phyloP scores from a whole-genome alignment of 768 basidiomycete genomes.

The Crepidotus variabilis region DNA sequence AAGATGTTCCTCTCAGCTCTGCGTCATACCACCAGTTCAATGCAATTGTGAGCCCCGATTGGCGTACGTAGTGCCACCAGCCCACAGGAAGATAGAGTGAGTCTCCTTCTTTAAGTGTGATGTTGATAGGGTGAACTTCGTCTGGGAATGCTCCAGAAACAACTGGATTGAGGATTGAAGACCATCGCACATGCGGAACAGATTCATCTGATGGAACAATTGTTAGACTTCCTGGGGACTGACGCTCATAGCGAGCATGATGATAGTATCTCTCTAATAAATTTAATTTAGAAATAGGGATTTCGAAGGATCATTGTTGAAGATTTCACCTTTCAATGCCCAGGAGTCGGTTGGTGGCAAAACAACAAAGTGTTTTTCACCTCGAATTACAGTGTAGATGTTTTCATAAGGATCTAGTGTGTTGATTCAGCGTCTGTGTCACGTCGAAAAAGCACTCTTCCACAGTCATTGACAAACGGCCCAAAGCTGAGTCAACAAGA shows the following conservation, averaged over 20 bases:
- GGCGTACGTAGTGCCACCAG: conserved; percentile 92
- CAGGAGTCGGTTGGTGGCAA: conserved; percentile 88
- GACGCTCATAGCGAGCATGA: conserved; percentile 61
- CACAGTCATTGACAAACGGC: too few relatives aligned
- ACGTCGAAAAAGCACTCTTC: neutral
- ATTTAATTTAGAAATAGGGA: neutral
- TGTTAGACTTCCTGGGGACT: conserved; percentile 24
- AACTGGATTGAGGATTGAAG: conserved; percentile 64
- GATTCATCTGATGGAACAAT: conserved; percentile 27
- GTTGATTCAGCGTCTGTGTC: neutral
- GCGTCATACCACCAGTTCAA: conserved; percentile 91
- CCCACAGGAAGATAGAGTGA: conserved; percentile 87
- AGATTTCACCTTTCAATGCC: conserved; percentile 65
- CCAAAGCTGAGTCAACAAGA: too few relatives aligned
- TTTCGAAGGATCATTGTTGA: neutral
- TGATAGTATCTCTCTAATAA: conserved; percentile 52
- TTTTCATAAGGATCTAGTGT: conserved; percentile 85
- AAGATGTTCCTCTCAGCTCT: conserved; percentile 66
- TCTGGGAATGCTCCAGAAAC: conserved; percentile 40
- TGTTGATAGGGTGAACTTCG: conserved; percentile 59
- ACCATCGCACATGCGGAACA: conserved; percentile 68
- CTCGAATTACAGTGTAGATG: conserved; percentile 83
- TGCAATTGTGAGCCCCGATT: conserved; percentile 63
- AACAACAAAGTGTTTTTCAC: conserved; percentile 81
- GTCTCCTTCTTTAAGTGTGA: conserved; percentile 70